Base-by-base conservation (phyloP, 371 early-diverging fungal species). In the Mycotypha africana region DNA sequence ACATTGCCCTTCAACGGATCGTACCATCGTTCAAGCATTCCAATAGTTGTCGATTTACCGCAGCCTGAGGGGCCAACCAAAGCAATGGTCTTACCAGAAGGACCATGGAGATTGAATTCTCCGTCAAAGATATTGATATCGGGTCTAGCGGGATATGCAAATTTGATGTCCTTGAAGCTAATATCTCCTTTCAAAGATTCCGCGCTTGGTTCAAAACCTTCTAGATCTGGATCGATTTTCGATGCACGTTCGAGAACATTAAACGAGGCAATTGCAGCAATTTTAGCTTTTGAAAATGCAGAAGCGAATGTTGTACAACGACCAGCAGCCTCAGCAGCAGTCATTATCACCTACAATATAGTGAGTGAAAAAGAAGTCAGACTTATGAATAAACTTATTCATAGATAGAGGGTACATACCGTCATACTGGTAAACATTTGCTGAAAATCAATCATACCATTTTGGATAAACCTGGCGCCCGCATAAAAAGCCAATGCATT, bases 51-150 rank as follows among this genome's bases (percentile, higher is more conserved):
- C 5, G 82, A 80, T 63, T 93, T 93, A 23, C 96, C 93, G 42
- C 90, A 88, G 4, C 94, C 94, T 3, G 82, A 82, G 4, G 87
- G 81, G 2, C 95, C 95, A 0, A 92, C 93, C 7, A 94, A 58
- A 1, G 93, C 95, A 14, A 90, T 83, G 1, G 81, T 86, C 56
- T 91, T 74, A 22, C 91, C 89, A 0, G 79, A 71, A 42, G 70
- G 55, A 22, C 89, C 85, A 25, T 76, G 58, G 20, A 95, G 57
- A 50, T 80, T 76, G 50, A 97, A 60, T 35, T 65, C 53, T 19
- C 88, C 86, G 16, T 79, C 71, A 49, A 95, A 86, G 28, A 97
- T 82, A 38, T 69, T 60, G 24, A 85, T 72, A 51, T 88, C 74
- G 2, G 82, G 82, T 16, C 95, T 82, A 32, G 85, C 79, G 16